Evolutionary conservation across 495 filamentous ascomycete genomes (phyloP).

Genomic region (Penicillium soppii): DNA sequence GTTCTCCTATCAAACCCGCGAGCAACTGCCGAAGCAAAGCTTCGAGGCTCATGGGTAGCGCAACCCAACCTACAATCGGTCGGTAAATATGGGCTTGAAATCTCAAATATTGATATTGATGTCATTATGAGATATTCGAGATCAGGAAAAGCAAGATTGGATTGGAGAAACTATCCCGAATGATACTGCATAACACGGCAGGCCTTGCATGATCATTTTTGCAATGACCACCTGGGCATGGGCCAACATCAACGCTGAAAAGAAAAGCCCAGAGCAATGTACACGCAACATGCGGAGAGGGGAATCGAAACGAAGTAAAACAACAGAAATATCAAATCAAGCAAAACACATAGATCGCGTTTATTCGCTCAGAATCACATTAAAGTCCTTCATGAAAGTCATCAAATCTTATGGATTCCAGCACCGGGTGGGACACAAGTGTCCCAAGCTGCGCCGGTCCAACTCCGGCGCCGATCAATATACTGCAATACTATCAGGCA

Average conservation of each 20-base stretch:
- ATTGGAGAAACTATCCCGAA: not conserved
- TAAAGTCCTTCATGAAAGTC: conserved; percentile 20
- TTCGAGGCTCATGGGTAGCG: no score
- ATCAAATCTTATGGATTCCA: conserved; percentile 10
- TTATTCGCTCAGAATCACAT: conserved; percentile 21
- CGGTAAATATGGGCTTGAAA: not conserved
- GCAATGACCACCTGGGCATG: conserved; percentile 5
- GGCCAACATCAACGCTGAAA: conserved; percentile 13
- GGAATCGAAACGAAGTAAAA: conserved; percentile 28
- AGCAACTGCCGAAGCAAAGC: no score
- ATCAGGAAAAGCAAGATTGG: not conserved
- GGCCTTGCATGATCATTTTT: conserved; percentile 15
- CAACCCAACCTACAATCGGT: no score
- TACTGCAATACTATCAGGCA: conserved; percentile 11
- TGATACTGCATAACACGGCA: conserved; percentile 2
- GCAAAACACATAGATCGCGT: conserved; percentile 10
- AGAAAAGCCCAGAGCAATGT: conserved; percentile 18
- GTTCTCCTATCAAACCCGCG: no score
- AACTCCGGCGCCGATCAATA: conserved; percentile 13
- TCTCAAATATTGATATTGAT: not conserved
- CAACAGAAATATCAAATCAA: conserved; percentile 15
- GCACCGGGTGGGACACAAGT: conserved; percentile 3
- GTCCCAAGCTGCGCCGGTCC: not conserved
- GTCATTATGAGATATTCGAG: not conserved
- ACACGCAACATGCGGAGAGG: conserved; percentile 28